Evolutionary conservation across 208 protist species (phyloP), one percentile per base, ranked within the genome.

Genomic region (Crithidia sp.): DNA sequence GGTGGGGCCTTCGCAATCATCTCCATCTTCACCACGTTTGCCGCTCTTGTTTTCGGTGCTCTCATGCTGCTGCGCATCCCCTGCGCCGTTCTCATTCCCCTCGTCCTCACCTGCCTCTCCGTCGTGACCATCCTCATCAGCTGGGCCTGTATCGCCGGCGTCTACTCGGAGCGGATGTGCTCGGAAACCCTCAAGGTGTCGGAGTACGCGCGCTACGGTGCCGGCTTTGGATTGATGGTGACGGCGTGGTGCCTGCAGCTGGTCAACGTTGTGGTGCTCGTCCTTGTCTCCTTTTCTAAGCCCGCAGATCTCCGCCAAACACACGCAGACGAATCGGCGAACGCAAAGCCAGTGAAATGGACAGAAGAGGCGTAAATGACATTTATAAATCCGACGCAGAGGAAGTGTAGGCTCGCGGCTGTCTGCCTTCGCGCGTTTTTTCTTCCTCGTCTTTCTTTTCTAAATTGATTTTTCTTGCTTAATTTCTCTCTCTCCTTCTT

Each of bases 1-100:
- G 77, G 54, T 28, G 81, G 59, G 17, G 66, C 64, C 36, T 83
- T 86, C 14, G 71, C 77, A 53, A 74, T 87, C 66, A 64, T 84
- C 72, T 82, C 85, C 41, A 78, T 77, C 50, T 59, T 81, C 53
- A 37, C 54, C 9, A 83, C 79, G 7, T 54, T 87, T 14, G 67
- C 73, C 13, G 67, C 79, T 7, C 49, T 81, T 44, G 16, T 83
- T 16, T 58, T 79, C 2, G 68, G 59, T n/a, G 12, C 77, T 41
- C 50, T 83, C 8, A 79, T 86, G 77, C 28, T 82, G 7, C 4
- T 72, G 7, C 75, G 63, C 40, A 39, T 73, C 39, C 13, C 69
- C 19, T 57, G 57, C 52, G 55, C 76, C 2, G 72, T 68, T 5
- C 6, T 81, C 37, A 12, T 86, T 36, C 69, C 73, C 4, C 49